Percentiles rank a stretch among this genome's conserved stretches.
phyloP scores from a whole-genome alignment of 768 basidiomycete species.

The Lactarius deliciosus region DNA sequence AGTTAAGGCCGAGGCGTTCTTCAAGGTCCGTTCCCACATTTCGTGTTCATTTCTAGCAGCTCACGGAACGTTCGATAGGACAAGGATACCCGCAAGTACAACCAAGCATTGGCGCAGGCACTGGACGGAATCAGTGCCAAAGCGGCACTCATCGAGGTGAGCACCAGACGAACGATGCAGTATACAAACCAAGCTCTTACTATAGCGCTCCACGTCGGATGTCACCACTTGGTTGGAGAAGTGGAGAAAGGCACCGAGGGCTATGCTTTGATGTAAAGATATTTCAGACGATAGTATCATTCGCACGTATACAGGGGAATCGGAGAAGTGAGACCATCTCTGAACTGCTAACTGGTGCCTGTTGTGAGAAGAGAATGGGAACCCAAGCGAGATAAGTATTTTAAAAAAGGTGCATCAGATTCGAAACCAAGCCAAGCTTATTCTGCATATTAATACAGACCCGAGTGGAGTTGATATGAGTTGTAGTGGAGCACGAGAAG shows the following conservation, averaged over 20 bases:
- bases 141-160: slow-evolving; percentile 24
- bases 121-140: slow-evolving; percentile 27
- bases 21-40: slow-evolving; percentile 16
- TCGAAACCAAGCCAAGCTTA: slow-evolving; percentile 8
- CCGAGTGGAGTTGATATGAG: slow-evolving; percentile 18
- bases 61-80: slow-evolving; percentile 1
- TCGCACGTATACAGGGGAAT: not conserved
- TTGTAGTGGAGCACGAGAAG: slow-evolving; percentile 16
- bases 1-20: slow-evolving; percentile 23
- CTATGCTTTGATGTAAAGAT: not conserved
- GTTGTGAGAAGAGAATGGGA: not conserved
- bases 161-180: not conserved
- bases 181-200: not conserved
- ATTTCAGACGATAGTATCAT: not conserved
- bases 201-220: slow-evolving; percentile 27
- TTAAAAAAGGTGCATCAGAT: slow-evolving; percentile 12
- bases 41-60: not conserved
- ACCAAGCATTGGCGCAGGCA: slow-evolving; percentile 27
- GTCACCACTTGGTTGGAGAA: slow-evolving; percentile 24
- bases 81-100: slow-evolving; percentile 26
- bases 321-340: not conserved
- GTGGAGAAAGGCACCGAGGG: slow-evolving; percentile 18
- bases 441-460: slow-evolving; percentile 22
- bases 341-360: not conserved
- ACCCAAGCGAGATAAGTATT: not conserved